Evolutionary conservation across 2,329 filamentous ascomycete species (phyloP).

Genomic region (Ophiostoma pallidulum): DNA sequence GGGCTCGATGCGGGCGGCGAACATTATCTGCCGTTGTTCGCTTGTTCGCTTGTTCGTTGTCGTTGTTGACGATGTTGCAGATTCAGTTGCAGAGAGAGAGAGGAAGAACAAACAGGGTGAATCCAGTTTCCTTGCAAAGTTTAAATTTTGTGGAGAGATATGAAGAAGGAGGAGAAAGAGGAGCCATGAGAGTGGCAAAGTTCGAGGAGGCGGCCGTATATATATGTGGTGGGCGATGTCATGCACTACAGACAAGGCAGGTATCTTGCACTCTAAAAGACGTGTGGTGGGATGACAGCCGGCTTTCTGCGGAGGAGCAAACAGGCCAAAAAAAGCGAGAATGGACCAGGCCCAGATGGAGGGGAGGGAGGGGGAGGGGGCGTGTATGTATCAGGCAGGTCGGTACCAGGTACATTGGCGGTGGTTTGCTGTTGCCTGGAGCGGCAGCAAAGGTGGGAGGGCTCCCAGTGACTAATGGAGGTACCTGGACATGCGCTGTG

Average conservation of each 20-base stretch:
- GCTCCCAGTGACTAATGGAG: conserved; percentile 2
- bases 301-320: not conserved
- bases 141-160: conserved; percentile 1
- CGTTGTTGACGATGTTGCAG: too few relatives aligned
- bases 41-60: too few relatives aligned
- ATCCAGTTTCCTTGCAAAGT: not conserved
- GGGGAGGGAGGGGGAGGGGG: not conserved
- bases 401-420: conserved; percentile 2
- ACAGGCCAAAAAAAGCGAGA: not conserved
- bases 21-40: conserved; percentile 14
- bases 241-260: conserved; percentile 1
- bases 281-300: conserved; percentile 9
- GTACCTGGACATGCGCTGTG: not conserved
- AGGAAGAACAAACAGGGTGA: not conserved
- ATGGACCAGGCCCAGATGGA: too few relatives aligned
- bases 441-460: not conserved
- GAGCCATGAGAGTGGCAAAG: conserved; percentile 4
- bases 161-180: not conserved
- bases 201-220: conserved; percentile 2
- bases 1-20: conserved; percentile 12
- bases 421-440: conserved; percentile 1
- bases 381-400: not conserved
- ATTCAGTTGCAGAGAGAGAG: too few relatives aligned
- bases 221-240: conserved; percentile 3
- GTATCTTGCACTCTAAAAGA: not conserved